These are phyloP conservation scores for Stephanodiscus triporus DNA, from an alignment of 108 stramenopile species.

Conservation along the genomic window DNA sequence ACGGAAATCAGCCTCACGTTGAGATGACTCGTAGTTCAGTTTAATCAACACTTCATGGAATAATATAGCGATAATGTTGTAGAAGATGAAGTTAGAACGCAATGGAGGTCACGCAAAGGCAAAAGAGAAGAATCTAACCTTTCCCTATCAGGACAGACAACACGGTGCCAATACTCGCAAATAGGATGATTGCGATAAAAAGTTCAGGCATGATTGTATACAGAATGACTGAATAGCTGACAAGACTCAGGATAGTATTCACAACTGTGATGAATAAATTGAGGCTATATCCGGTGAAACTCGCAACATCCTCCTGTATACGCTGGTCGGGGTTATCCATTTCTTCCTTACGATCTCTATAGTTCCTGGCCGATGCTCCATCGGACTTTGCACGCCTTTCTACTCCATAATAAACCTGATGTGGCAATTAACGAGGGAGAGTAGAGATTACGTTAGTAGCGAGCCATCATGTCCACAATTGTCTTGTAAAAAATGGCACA, in stretches of 20 bases:
- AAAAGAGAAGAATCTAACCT: not conserved
- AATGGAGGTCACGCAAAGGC: not conserved
- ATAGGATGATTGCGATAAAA: slow-evolving; percentile 62
- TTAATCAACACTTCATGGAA: slow-evolving; percentile 35
- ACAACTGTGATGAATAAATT: slow-evolving; percentile 66
- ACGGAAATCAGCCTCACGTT: slow-evolving; percentile 71
- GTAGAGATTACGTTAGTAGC: not conserved
- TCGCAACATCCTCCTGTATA: slow-evolving; percentile 71
- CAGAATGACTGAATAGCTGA: slow-evolving; percentile 67
- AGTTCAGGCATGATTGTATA: slow-evolving; percentile 65
- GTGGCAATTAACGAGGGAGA: not conserved
- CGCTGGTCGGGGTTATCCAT: slow-evolving; percentile 84
- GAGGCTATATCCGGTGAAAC: slow-evolving; percentile 66
- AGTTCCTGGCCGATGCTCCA: not conserved
- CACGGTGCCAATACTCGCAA: slow-evolving; percentile 60
- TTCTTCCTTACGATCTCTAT: slow-evolving; percentile 20
- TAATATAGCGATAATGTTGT: too few species aligned
- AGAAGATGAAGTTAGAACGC: not conserved
- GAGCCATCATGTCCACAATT: too few species aligned
- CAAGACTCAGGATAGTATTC: slow-evolving; percentile 68
- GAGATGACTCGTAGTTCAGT: slow-evolving; percentile 67
- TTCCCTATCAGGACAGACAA: slow-evolving; percentile 49
- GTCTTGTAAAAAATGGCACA: too few species aligned
- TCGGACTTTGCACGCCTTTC: slow-evolving; percentile 35
- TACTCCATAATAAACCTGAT: slow-evolving; percentile 50